These are phyloP conservation scores for Calocera cornea DNA, from an alignment of 768 basidiomycete genomes.

Conservation along the genomic window DNA sequence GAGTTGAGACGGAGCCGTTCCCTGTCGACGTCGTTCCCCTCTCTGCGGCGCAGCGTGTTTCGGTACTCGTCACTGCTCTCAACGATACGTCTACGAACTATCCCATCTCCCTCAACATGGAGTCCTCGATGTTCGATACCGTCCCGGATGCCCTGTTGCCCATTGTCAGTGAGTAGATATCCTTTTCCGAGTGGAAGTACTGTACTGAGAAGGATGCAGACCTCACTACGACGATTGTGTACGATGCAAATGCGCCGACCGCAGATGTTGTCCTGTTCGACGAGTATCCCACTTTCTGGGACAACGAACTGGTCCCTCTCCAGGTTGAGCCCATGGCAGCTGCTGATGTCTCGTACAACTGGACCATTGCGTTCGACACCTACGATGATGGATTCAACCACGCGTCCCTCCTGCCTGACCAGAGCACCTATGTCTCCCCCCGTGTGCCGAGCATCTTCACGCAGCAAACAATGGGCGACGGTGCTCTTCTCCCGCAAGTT, in stretches of 20 bases:
- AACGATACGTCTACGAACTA: conserved; percentile 78
- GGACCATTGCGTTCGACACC: conserved; percentile 70
- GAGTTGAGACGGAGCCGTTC: conserved; percentile 52
- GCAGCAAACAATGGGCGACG: conserved; percentile 58
- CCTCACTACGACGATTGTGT: conserved; percentile 71
- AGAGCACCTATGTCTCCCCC: conserved; percentile 30
- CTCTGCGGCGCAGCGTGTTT: conserved; percentile 85
- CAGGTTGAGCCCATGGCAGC: conserved; percentile 31
- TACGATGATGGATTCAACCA: conserved; percentile 76
- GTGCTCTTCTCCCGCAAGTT: conserved; percentile 47
- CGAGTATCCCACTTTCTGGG: conserved; percentile 46
- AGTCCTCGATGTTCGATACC: conserved; percentile 74
- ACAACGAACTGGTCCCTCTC: conserved; percentile 56
- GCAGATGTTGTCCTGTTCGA: conserved; percentile 42
- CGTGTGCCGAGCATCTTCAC: conserved; percentile 67
- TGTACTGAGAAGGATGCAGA: conserved; percentile 32
- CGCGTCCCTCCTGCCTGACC: conserved; percentile 59
- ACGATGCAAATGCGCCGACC: conserved; percentile 39
- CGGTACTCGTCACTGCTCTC: conserved; percentile 77
- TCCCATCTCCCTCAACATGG: conserved; percentile 85
- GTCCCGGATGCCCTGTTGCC: conserved; percentile 59
- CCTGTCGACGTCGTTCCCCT: conserved; percentile 59
- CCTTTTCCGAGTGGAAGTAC: background rate
- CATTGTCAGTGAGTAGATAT: conserved; percentile 21
- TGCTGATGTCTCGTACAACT: conserved; percentile 44